Percentiles rank a stretch among this genome's conserved stretches.
Conservation (phyloP, 1,139 yeast species). For the Ogataea hybrid region DNA sequence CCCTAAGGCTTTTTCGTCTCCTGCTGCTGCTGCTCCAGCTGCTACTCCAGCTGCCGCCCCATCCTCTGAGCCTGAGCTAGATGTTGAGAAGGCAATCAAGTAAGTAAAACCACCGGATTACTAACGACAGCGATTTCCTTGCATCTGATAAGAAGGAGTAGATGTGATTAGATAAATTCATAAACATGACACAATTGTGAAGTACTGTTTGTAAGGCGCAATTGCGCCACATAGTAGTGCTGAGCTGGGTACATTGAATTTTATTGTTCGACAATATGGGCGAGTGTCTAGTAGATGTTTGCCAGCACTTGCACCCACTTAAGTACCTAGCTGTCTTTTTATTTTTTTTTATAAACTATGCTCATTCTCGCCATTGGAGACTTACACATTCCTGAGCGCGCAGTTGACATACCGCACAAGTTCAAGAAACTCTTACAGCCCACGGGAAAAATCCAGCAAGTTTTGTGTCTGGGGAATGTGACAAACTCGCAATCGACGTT, state of each 20-base stretch:
- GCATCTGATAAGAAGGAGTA: slow-evolving; percentile 24
- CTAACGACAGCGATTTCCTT: slow-evolving; percentile 27
- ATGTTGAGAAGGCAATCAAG: slow-evolving; percentile 59
- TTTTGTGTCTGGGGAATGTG: slow-evolving; percentile 81
- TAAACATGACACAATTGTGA: background rate
- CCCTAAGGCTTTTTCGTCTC: slow-evolving; percentile 34
- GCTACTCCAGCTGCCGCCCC: slow-evolving; percentile 38
- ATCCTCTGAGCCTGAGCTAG: slow-evolving; percentile 50
- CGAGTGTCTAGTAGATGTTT: too few relatives aligned
- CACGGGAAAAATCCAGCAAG: slow-evolving; percentile 77
- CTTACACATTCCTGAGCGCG: slow-evolving; percentile 83
- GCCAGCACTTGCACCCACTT: background rate
- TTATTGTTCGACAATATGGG: too few relatives aligned
- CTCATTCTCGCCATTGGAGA: slow-evolving; percentile 89
- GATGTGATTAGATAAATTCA: background rate
- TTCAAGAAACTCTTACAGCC: slow-evolving; percentile 71
- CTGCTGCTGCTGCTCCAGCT: slow-evolving; percentile 47
- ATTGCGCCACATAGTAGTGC: too few relatives aligned
- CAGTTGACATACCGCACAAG: slow-evolving; percentile 56
- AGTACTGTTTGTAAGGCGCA: too few relatives aligned
- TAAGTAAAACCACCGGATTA: slow-evolving; percentile 34
- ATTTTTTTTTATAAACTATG: slow-evolving; percentile 43
- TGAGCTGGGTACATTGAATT: too few relatives aligned
- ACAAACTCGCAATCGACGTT: slow-evolving; percentile 66
- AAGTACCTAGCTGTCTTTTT: background rate